Evolutionary conservation across 345 rosid species (phyloP).

Genomic region (Anacardium occidentale): DNA sequence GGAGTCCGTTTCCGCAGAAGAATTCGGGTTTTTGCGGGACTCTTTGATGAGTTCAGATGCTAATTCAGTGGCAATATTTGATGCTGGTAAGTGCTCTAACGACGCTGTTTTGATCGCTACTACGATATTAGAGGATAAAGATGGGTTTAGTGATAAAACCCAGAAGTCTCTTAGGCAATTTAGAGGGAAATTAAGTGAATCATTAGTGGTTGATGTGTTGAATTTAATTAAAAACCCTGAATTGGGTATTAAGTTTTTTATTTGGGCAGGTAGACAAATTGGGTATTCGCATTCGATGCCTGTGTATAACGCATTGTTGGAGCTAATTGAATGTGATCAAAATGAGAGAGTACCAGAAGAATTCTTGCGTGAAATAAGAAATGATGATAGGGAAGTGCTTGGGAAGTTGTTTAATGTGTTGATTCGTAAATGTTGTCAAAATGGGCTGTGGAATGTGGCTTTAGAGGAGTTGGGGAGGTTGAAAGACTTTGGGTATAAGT

Average conservation of each 20-base stretch:
- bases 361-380: slow-evolving; percentile 55
- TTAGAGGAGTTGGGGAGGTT: slow-evolving; percentile 91
- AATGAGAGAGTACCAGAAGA: slow-evolving; percentile 52
- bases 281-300: slow-evolving; percentile 59
- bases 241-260: slow-evolving; percentile 65
- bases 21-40: slow-evolving; percentile 51
- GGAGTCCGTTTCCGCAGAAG: slow-evolving; percentile 50
- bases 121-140: slow-evolving; percentile 33
- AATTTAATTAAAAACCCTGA: slow-evolving; percentile 50
- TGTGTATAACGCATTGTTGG: slow-evolving; percentile 66
- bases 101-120: slow-evolving; percentile 60
- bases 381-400: slow-evolving; percentile 65
- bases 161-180: slow-evolving; percentile 62
- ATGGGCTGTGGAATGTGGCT: slow-evolving; percentile 69
- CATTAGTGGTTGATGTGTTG: slow-evolving; percentile 67
- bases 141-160: slow-evolving; percentile 50
- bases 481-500: slow-evolving; percentile 70
- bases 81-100: slow-evolving; percentile 36
- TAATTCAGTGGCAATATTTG: slow-evolving; percentile 10
- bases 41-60: slow-evolving; percentile 39
- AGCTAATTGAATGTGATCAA: slow-evolving; percentile 43
- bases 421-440: slow-evolving; percentile 62
- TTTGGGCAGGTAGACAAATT: slow-evolving; percentile 90
- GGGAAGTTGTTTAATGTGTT: slow-evolving; percentile 69
- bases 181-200: slow-evolving; percentile 60